These are phyloP conservation scores for Coniochaeta sp. DNA, from an alignment of 2,329 filamentous ascomycete genomes.

Conservation along the genomic window DNA sequence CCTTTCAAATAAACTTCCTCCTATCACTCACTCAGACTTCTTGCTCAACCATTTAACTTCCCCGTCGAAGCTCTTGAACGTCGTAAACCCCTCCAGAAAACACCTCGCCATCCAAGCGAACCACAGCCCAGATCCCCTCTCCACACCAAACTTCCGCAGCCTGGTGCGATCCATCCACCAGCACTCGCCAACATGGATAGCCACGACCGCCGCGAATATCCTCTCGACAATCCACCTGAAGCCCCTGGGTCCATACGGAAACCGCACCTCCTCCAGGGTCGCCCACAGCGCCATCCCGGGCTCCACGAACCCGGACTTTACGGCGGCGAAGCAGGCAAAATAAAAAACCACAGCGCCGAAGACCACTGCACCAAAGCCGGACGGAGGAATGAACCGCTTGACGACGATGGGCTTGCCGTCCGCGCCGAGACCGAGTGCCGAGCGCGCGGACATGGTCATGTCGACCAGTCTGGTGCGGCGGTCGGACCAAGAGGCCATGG, in stretches of 20 bases:
- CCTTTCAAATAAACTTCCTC: background rate
- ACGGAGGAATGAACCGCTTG: constrained; percentile 30
- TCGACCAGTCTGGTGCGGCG: constrained; percentile 63
- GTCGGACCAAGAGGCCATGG: constrained; percentile 61
- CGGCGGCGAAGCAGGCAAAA: constrained; percentile 40
- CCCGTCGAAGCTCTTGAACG: constrained; percentile 44
- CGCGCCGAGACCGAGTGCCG: constrained; percentile 45
- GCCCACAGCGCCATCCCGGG: constrained; percentile 43
- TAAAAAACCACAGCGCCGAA: constrained; percentile 49
- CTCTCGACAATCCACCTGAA: constrained; percentile 52
- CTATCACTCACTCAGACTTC: background rate
- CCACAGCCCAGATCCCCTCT: constrained; percentile 40
- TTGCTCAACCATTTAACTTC: constrained; percentile 34
- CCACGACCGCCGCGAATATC: constrained; percentile 52
- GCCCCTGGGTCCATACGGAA: constrained; percentile 51
- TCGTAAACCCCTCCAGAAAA: constrained; percentile 46
- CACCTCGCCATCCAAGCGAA: constrained; percentile 44
- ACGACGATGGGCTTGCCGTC: constrained; percentile 34
- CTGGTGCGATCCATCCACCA: constrained; percentile 40
- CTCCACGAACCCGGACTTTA: constrained; percentile 39
- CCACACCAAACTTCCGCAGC: constrained; percentile 40
- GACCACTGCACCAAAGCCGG: constrained; percentile 39
- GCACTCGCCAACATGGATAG: constrained; percentile 60
- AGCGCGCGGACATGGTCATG: constrained; percentile 54
- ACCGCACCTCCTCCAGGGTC: constrained; percentile 34